Evolutionary conservation across 225 moss, liverwort and hornwort species (phyloP), one percentile per base, ranked within the genome.

Genomic region (Physcomitrellopsis africana): DNA sequence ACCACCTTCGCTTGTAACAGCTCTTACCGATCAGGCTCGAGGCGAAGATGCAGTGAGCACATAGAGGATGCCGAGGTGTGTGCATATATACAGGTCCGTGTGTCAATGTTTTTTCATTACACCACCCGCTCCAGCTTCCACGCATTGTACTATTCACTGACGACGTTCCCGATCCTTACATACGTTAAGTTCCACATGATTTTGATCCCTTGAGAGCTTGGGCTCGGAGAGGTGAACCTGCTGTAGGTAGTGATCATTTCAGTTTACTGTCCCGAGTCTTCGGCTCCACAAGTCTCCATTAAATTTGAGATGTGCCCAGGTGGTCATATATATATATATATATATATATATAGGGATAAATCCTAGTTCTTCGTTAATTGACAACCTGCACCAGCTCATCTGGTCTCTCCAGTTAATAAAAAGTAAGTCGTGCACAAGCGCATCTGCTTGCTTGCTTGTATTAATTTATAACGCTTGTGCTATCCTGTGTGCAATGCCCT

Each of bases 11-110:
- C 32, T 70, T n/a, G 59, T 45, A 42, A 7, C 45, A 45, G 10
- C 37, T 1, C 26, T 47, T 46, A 8, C 71, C 17, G 60, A 22
- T 66, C 32, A 54, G 45, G 69, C 56, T 41, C 44, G 44, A 77
- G 77, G 63, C 69, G 77, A 70, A 69, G 77, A 77, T 70, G 52
- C 69, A 18, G 69, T 63, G 62, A 70, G 77, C 45, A 54, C 58
- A 60, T 68, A 73, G 73, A 82, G 81, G 81, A 57, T 69, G 81
- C 77, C 58, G 81, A 82, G 81, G 81, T 81, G 80, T 76, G 71
- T 76, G 60, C 55, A 69, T 58, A 37, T 37, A 37, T 37, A 37
- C 32, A 37, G 32, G 59, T 27, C 46, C 32, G 32, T 37, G 32
- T 56, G 15, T 59, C 37, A n/a, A 67, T 49, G 11, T 52, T 60